Evolutionary conservation across 768 basidiomycete species (phyloP).

Genomic region (Boletus edulis): DNA sequence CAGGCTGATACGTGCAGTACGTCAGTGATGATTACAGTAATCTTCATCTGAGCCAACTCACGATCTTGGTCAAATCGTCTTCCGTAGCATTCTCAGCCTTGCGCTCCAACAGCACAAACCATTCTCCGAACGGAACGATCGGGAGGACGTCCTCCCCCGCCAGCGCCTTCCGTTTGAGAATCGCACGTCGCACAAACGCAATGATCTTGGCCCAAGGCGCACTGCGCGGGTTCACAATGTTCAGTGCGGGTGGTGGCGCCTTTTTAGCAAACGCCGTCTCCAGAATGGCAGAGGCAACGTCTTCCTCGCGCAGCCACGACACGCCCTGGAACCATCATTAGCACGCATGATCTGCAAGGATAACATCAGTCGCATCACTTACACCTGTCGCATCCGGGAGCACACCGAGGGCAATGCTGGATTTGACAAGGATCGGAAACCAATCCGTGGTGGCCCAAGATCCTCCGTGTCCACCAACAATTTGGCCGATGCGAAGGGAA

Average conservation of each 20-base stretch:
- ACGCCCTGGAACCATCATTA: constrained; percentile 13
- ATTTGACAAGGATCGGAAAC: constrained; percentile 43
- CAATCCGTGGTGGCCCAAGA: constrained; percentile 45
- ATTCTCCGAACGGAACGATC: constrained; percentile 34
- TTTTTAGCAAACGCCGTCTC: constrained; percentile 24
- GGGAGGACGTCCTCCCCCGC: constrained; percentile 16
- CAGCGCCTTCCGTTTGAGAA: constrained; percentile 10
- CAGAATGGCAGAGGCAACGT: constrained; percentile 34
- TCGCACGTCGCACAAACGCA: constrained; percentile 13
- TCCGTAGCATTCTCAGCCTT: constrained; percentile 16
- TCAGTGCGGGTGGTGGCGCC: constrained; percentile 24
- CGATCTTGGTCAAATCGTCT: constrained; percentile 31
- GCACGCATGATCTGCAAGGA: not conserved
- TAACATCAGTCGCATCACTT: constrained; percentile 6
- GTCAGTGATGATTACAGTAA: not conserved
- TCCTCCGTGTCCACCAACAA: constrained; percentile 38
- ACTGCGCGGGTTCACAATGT: constrained; percentile 40
- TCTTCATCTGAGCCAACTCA: constrained; percentile 13
- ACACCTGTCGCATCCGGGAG: constrained; percentile 33
- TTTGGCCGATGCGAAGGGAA: constrained; percentile 34
- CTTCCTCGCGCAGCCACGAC: constrained; percentile 44
- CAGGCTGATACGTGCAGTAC: constrained; percentile 20
- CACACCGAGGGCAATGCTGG: constrained; percentile 25
- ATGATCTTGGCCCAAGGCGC: constrained; percentile 34
- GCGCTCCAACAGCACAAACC: constrained; percentile 30